Percentiles rank a stretch among this genome's conserved stretches.
phyloP scores from a whole-genome alignment of 148 eudicot species.

The Cornus suecica region DNA sequence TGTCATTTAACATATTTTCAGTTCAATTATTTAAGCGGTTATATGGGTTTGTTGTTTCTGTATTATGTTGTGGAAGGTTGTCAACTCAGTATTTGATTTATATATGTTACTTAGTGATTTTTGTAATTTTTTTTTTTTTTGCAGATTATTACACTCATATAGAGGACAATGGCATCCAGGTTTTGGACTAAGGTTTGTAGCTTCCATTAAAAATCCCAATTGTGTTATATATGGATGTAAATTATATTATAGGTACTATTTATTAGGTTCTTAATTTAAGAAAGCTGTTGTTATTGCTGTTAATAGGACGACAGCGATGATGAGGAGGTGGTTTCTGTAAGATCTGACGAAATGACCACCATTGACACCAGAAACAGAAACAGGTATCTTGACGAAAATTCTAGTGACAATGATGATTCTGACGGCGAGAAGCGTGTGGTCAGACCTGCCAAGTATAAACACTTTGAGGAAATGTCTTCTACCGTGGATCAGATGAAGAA shows the following conservation, averaged over 20 bases:
- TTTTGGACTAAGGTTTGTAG: constrained; percentile 45
- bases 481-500: constrained; percentile 90
- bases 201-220: not conserved
- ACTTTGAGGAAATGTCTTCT: constrained; percentile 70
- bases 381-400: constrained; percentile 18
- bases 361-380: constrained; percentile 22
- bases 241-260: not conserved
- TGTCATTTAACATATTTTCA: too few species aligned
- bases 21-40: too few species aligned
- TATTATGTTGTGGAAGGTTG: too few species aligned
- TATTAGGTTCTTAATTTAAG: not conserved
- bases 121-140: constrained; percentile 11
- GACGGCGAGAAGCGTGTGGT: constrained; percentile 63
- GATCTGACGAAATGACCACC: constrained; percentile 12
- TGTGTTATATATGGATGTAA: not conserved
- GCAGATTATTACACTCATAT: too few species aligned
- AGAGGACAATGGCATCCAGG: constrained; percentile 38
- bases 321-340: constrained; percentile 22
- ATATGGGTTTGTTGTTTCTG: too few species aligned
- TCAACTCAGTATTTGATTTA: too few species aligned
- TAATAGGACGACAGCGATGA: constrained; percentile 62
- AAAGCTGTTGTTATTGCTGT: not conserved
- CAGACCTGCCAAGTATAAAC: constrained; percentile 69
- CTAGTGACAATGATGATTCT: constrained; percentile 54
- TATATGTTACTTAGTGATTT: too few species aligned